Base-by-base conservation (phyloP, 768 basidiomycete species). In the Panus rudis region DNA sequence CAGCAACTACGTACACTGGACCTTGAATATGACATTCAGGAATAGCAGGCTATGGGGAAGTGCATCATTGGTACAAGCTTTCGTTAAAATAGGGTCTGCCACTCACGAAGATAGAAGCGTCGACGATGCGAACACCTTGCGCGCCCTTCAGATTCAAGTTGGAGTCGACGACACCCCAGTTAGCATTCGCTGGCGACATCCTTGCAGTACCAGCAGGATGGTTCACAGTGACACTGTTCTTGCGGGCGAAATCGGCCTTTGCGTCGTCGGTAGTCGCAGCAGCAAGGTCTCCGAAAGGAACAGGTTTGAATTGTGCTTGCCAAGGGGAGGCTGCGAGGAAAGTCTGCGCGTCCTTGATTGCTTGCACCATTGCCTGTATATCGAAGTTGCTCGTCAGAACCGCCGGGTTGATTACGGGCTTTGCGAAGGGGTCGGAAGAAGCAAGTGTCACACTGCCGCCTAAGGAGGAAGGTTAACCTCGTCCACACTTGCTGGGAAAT, bases 361-460 rank as follows among this genome's bases (percentile, higher is more conserved):
- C 48, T 37, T 55, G 46, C 20, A 51, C 47, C 26, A 64, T 45
- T 40, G 62, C 52, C 20, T 42, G 43, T 23, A 58, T 35, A 43
- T 68, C 66, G 39, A 45, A 57, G 12, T n/a, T 13, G 28, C 25
- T 45, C 4, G 42, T 40, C 25, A 65, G 58, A 37, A 51, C 39
- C n/a, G 24, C 44, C 5, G 52, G 52, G 43, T 62, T 46, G 34
- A 61, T 52, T 21, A 53, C 35, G 10, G 58, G 61, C 21, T 28
- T 25, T 14, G 45, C 53, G 38, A 59, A 54, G 1, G 57, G 51
- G 40, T 56, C 40, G 2, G 37, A 23, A 16, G 55, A 56, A 4
- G 34, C 42, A 13, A 62, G 42, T 4, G 17, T 52, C 13, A 61
- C 38, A 16, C 52, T 45, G 2, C 61, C 58, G 14, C 53, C 54